Conservation (phyloP, 768 basidiomycete species). For the Leucosporidium yakuticum region DNA sequence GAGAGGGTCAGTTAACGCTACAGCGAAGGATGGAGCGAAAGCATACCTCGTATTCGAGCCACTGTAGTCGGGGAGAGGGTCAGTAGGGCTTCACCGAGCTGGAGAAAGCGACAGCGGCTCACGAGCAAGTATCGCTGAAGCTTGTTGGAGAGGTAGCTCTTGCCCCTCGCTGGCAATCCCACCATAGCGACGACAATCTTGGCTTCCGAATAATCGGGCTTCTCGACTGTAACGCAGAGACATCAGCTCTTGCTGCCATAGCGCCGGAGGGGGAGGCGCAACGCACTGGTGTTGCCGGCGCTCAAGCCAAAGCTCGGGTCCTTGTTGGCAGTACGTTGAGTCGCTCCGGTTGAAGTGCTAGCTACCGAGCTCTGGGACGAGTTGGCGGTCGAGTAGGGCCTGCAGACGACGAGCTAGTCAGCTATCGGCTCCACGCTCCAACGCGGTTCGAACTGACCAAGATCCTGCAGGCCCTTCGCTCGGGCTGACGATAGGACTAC, state of each 20-base stretch:
- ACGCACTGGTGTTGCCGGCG: conserved; percentile 27
- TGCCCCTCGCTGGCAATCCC: conserved; percentile 93
- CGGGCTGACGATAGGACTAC: too few species aligned
- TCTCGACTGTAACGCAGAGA: conserved; percentile 53
- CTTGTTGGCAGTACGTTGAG: conserved; percentile 11
- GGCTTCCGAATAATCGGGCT: conserved; percentile 96
- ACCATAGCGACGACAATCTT: conserved; percentile 99
- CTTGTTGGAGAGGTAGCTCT: conserved; percentile 97
- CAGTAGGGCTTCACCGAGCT: not conserved
- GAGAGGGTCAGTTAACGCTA: not conserved
- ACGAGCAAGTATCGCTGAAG: conserved; percentile 93
- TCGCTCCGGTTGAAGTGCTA: conserved; percentile 6
- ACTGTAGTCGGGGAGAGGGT: conserved; percentile 50
- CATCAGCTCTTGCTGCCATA: not conserved
- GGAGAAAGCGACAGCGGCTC: conserved; percentile 36
- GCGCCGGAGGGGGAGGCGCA: not conserved
- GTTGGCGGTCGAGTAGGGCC: conserved; percentile 35
- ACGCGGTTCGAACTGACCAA: too few species aligned
- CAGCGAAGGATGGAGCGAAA: not conserved
- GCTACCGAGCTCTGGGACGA: conserved; percentile 15
- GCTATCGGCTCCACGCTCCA: not conserved
- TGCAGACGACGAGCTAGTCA: not conserved
- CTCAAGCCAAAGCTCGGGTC: conserved; percentile 28
- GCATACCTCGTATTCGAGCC: conserved; percentile 98
- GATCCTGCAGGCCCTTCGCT: too few species aligned